Conservation (phyloP, 75 land plant genomes). For the Pinus tabuliformis region DNA sequence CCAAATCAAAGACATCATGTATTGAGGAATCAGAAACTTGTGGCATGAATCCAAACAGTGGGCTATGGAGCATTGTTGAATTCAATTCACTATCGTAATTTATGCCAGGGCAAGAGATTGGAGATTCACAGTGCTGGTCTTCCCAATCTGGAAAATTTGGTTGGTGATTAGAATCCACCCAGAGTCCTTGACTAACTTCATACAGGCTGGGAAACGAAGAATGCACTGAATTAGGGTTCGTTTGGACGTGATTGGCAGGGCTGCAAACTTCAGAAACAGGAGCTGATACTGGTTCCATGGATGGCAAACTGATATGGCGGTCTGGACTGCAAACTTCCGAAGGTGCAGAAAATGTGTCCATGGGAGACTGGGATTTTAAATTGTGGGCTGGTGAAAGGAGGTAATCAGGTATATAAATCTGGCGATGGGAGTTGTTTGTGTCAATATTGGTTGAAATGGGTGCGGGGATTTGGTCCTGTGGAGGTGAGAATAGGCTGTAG, state of each 20-base stretch:
- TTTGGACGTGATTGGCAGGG: background rate
- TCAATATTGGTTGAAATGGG: background rate
- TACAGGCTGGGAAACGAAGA: slow-evolving; percentile 4
- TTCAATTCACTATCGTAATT: background rate
- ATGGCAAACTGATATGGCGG: background rate
- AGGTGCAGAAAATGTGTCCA: slow-evolving; percentile 9
- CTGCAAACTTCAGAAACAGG: slow-evolving; percentile 9
- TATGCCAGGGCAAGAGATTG: background rate
- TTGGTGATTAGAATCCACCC: slow-evolving; percentile 12
- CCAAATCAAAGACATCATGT: slow-evolving; percentile 6
- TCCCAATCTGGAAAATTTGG: background rate
- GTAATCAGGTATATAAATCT: background rate
- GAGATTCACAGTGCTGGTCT: slow-evolving; percentile 1
- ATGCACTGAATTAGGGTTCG: background rate
- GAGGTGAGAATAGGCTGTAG: background rate
- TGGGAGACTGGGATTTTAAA: slow-evolving; percentile 3
- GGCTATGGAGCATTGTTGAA: slow-evolving; percentile 6
- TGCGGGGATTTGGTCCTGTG: background rate
- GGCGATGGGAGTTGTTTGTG: no score
- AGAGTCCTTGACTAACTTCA: slow-evolving; percentile 10
- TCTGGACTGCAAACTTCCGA: slow-evolving; percentile 19
- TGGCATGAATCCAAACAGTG: slow-evolving; percentile 8
- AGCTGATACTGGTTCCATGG: background rate
- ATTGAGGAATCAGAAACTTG: slow-evolving; percentile 9
- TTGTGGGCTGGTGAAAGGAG: background rate